Evolutionary conservation across 192 early-diverging fungal species (phyloP), one percentile per base, ranked within the genome.

Genomic region (Coemansia furcata): DNA sequence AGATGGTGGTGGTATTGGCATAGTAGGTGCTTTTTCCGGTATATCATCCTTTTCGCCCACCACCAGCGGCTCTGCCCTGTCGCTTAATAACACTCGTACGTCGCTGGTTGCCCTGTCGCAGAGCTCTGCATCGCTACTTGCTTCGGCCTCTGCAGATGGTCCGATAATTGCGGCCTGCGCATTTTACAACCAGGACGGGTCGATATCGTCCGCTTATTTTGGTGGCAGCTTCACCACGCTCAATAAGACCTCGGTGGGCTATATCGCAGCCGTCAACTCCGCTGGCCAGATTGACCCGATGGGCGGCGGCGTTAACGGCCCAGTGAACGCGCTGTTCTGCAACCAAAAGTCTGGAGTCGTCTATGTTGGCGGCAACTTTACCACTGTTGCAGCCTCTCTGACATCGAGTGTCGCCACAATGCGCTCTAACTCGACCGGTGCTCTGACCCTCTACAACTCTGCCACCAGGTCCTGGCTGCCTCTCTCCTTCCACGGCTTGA

Each of bases 401-500:
- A 72, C 65, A 11, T 44, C 49, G 21, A 52, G 54, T 36, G 63
- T 77, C 33, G 68, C 73, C 2, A 82, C 74, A 8, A 70, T 63
- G 67, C 67, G 62, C 47, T 77, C 78, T 2, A 23, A 11, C 39
- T 71, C 69, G 3, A 76, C 73, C 6, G 80, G 76, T 32, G 73
- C 69, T 19, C 66, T 76, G 60, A 66, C 73, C 11, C 55, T 72
- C 29, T 82, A 75, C 59, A 67, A 60, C 58, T 62, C 78, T 47
- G 54, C 67, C 15, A 37, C 60, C 4, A 78, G 74, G 17, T 46
- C 32, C 0, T 93, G 91, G 91, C 58, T 44, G 9, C 32, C 82
- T 0, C 39, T 91, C 12, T 86, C 91, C 32, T 91, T 88, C 73
- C 85, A 85, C 21, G 91, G 90, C 2, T 68, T 93, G 36, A 84